phyloP scores from a whole-genome alignment of 345 rosid species.

The Aurinia saxatilis region DNA sequence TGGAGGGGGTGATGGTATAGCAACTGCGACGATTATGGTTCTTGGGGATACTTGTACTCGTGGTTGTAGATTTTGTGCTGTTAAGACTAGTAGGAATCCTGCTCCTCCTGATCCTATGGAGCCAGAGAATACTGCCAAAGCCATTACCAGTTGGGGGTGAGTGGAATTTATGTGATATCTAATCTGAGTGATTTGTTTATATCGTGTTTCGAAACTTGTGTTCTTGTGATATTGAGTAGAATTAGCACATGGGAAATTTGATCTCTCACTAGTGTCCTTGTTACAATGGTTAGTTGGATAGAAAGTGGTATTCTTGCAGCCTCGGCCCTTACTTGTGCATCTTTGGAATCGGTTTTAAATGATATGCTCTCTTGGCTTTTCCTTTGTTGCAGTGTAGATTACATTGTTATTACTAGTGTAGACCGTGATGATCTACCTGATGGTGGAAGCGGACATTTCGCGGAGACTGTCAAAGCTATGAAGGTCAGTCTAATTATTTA shows the following conservation, averaged over 20 bases:
- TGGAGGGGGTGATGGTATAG: slow-evolving; percentile 96
- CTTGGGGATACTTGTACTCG: slow-evolving; percentile 99
- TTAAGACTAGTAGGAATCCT: slow-evolving; percentile 91
- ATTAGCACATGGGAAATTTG: no score
- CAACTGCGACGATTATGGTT: slow-evolving; percentile 94
- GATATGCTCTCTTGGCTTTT: slow-evolving; percentile 5
- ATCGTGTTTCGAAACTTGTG: background rate
- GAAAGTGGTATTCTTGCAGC: background rate
- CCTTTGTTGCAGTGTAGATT: slow-evolving; percentile 69
- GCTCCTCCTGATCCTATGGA: slow-evolving; percentile 92
- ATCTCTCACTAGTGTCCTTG: no score
- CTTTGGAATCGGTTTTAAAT: background rate
- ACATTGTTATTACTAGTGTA: slow-evolving; percentile 93
- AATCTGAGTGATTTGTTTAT: background rate
- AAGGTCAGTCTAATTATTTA: slow-evolving; percentile 45
- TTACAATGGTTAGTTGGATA: no score
- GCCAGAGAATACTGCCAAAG: slow-evolving; percentile 85
- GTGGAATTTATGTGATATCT: background rate
- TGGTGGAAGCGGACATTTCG: slow-evolving; percentile 99
- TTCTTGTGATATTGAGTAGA: background rate
- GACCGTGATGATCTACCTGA: slow-evolving; percentile 98
- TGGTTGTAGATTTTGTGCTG: slow-evolving; percentile 99
- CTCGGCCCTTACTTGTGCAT: background rate
- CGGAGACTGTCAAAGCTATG: slow-evolving; percentile 79
- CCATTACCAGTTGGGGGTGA: slow-evolving; percentile 94